These are phyloP conservation scores for Ascoidea rubescens DNA, from an alignment of 805 yeast species.

Conservation along the genomic window DNA sequence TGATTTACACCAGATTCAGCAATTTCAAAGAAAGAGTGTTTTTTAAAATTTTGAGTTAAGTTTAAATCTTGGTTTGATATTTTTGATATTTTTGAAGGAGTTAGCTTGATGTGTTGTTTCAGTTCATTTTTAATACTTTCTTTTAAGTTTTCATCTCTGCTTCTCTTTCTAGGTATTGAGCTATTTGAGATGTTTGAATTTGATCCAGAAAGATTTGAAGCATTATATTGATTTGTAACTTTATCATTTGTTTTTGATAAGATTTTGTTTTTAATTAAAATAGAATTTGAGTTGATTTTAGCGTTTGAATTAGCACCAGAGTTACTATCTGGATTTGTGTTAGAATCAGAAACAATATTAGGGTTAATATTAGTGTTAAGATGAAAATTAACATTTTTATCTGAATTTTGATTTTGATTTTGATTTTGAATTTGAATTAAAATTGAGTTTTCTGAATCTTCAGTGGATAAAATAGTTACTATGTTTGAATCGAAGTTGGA, in stretches of 20 bases:
- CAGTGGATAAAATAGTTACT: no score
- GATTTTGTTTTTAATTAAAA: no score
- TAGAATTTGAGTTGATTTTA: no score
- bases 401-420: neutral
- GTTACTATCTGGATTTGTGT: no score
- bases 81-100: slow-evolving; percentile 10
- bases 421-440: slow-evolving; percentile 1
- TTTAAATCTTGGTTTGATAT: no score
- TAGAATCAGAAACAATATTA: neutral
- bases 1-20: slow-evolving; percentile 48
- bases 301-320: no score
- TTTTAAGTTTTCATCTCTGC: slow-evolving; percentile 13
- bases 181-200: no score
- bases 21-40: slow-evolving; percentile 35
- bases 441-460: slow-evolving; percentile 1
- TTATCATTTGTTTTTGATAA: neutral
- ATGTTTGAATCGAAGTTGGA: no score
- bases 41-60: neutral
- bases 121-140: slow-evolving; percentile 8
- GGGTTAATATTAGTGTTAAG: neutral
- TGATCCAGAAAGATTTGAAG: neutral
- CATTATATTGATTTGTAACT: neutral
- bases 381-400: neutral
- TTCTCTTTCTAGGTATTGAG: slow-evolving; percentile 4
- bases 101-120: neutral